Evolutionary conservation across 768 basidiomycete genomes (phyloP), one percentile per base, ranked within the genome.

Genomic region (Russula griseocarnosa): DNA sequence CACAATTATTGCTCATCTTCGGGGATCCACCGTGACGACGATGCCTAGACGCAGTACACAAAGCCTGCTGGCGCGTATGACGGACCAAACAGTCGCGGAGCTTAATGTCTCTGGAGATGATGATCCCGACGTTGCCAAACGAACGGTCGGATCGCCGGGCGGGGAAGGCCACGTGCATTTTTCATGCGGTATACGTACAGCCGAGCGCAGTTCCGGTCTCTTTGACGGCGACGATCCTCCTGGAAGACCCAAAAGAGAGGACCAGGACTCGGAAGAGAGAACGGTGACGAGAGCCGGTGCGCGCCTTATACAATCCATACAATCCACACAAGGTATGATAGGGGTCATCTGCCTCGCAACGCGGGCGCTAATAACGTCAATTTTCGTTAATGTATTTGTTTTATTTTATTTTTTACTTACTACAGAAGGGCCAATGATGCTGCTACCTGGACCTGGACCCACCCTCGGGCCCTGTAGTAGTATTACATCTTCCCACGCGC

Each of bases 1-100:
- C 59, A 78, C 81, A 16, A 76, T 85, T 4, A 80, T 79, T 46
- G 79, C 79, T 1, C 77, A 84, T 70, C 78, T 85, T 55, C 66
- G 68, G 13, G 61, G 69, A 8, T 46, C 56, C n/a, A n/a, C n/a
- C 6, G 36, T 50, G 47, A 28, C 34, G 20, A 28, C 34, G 20
- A 55, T 49, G 22, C 65, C 64, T 59, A 61, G 51, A 47, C 47
- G 13, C 10, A 14, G 18, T n/a, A 14, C 20, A 24, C 42, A 55
- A 28, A 55, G 30, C 32, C 16, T 60, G 3, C 40, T 56, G 14
- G 22, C 54, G 32, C 58, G 54, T 18, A 65, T 51, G 20, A 30
- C 58, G 30, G 55, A 54, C 36, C 53, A 30, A 32, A 42, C 54
- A 38, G 58, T 60, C 32, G 46, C 38, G 28, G 28, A 46, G 46